These are phyloP conservation scores for Ophiostoma novo-ulmi DNA, from an alignment of 2,329 filamentous ascomycete genomes.

Conservation along the genomic window DNA sequence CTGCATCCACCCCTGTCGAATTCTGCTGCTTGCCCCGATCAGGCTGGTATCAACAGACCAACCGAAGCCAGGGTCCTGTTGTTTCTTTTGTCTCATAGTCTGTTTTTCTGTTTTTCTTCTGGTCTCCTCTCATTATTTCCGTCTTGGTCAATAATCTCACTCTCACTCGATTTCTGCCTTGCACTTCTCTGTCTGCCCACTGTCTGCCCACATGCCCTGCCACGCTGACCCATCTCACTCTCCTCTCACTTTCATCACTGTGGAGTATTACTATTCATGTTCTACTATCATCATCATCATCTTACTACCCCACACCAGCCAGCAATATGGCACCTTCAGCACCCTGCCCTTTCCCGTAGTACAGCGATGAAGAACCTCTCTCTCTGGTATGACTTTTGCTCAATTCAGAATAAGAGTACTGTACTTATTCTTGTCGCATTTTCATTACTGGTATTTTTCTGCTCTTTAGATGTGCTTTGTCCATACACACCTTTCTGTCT, in stretches of 20 bases:
- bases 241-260: neutral
- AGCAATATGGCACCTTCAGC: neutral
- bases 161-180: neutral
- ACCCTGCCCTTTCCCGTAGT: neutral
- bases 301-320: neutral
- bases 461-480: neutral
- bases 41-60: neutral
- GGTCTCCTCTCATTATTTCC: neutral
- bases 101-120: neutral
- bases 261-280: neutral
- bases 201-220: neutral
- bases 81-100: neutral
- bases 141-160: neutral
- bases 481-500: neutral
- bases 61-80: neutral
- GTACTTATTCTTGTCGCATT: no score
- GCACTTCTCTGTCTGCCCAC: no score
- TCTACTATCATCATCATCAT: neutral
- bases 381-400: no score
- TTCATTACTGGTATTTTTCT: neutral
- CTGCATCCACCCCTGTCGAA: slow-evolving; percentile 8
- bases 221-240: neutral
- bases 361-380: no score
- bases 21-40: neutral
- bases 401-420: no score